phyloP scores from a whole-genome alignment of 805 yeast genomes.

The Kazachstania viticola region DNA sequence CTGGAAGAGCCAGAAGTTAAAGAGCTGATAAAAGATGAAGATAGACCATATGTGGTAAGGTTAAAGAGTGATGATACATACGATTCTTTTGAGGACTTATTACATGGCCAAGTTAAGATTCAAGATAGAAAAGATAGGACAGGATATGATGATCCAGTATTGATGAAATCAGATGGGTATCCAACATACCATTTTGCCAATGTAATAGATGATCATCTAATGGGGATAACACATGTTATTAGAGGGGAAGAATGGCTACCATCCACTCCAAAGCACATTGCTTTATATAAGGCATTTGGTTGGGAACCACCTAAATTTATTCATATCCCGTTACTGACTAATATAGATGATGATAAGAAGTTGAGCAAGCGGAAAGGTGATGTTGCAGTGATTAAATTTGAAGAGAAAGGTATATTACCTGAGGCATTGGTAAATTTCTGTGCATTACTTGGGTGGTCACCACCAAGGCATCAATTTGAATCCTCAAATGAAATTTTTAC shows the following conservation, averaged over 20 bases:
- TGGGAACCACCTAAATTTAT: constrained; percentile 74
- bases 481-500: constrained; percentile 41
- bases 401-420: constrained; percentile 56
- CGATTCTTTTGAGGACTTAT: constrained; percentile 55
- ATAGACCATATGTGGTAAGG: constrained; percentile 46
- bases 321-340: constrained; percentile 85
- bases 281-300: constrained; percentile 73
- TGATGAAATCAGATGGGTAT: constrained; percentile 83
- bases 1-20: constrained; percentile 32
- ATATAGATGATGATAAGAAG: constrained; percentile 54
- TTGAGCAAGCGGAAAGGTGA: constrained; percentile 82
- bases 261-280: constrained; percentile 89
- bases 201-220: constrained; percentile 86
- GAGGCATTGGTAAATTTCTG: constrained; percentile 82
- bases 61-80: constrained; percentile 66
- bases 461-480: constrained; percentile 45
- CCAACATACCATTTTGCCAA: constrained; percentile 97
- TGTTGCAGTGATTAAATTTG: constrained; percentile 51
- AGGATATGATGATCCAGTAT: constrained; percentile 71
- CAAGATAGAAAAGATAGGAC: constrained; percentile 52
- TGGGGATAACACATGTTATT: constrained; percentile 87
- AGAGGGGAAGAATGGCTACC: constrained; percentile 98
- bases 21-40: constrained; percentile 16
- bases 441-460: constrained; percentile 93
- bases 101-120: constrained; percentile 66